Base-by-base conservation (phyloP, 805 yeast species). In the Saccharomycopsis olivae region DNA sequence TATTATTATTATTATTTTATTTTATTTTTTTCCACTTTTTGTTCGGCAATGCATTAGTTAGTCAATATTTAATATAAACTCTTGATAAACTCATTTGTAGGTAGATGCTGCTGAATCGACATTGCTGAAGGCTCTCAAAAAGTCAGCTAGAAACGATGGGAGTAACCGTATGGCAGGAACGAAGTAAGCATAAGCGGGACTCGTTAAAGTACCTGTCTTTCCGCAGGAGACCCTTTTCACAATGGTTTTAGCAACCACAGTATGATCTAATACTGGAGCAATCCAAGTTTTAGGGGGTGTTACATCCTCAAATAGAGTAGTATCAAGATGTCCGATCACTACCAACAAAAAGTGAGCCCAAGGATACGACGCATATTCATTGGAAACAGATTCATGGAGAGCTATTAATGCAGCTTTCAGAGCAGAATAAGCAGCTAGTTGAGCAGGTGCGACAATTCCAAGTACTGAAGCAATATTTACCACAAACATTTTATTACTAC, bases 241-340 rank as follows among this genome's bases (percentile, higher is more conserved):
- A 4, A 68, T 59, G 2, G 39, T 34, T 3, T 31, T 35, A 0
- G 71, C 69, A 28, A 68, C 47, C 3, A 41, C 36, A 3, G 33
- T 29, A 35, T 54, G 60, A 36, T 56, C 52, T 1, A 67, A 62
- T 6, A 66, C 33, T 0, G 73, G 73, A 0, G 72, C 72, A 33
- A 67, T 49, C 39, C 64, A 65, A 18, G 46, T 51, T 37, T 53
- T 54, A 3, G 61, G 52, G 1, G 66, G 61, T 5, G 46, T 48
- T 2, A 66, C 62, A 35, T 65, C 69, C 5, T 47, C 46, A 44
- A 68, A 68, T 66, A 68, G 59, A 2, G 46, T 51, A 1, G 67
- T 60, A 35, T 56, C 56, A 27, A 68, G 48, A 45, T 68, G 73
- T 2, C 73, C 73, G 0, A 71, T 65, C 3, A 60, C 48, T 3